Evolutionary conservation across 2,329 filamentous ascomycete species (phyloP).

Genomic region (Stemphylium lycopersici): DNA sequence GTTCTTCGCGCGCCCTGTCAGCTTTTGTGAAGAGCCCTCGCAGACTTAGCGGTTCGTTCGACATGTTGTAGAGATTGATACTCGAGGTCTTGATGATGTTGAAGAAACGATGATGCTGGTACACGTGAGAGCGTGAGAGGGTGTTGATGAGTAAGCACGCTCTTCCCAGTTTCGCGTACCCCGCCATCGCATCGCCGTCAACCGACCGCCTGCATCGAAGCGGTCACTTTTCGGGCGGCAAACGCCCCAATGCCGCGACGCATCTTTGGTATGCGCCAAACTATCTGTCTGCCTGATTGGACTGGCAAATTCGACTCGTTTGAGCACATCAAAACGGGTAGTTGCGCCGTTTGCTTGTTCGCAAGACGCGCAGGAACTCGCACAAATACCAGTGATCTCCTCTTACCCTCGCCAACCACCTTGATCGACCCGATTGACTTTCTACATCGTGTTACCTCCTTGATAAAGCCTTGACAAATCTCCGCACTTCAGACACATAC

Average conservation of each 20-base stretch:
- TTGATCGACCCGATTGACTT: neutral
- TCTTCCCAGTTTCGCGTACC: constrained; percentile 20
- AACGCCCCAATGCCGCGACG: neutral
- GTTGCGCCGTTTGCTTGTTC: constrained; percentile 25
- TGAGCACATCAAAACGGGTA: constrained; percentile 6
- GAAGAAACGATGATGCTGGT: constrained; percentile 5
- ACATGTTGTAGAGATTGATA: constrained; percentile 19
- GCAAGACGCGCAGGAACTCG: constrained; percentile 6
- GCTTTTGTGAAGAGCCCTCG: constrained; percentile 61
- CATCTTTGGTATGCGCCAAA: neutral
- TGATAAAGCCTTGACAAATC: neutral
- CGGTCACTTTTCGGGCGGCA: neutral
- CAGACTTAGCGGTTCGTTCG: constrained; percentile 61
- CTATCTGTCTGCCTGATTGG: neutral
- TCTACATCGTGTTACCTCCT: neutral
- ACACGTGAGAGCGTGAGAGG: constrained; percentile 35
- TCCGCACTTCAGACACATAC: neutral
- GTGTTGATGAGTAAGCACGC: constrained; percentile 28
- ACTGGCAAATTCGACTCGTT: neutral
- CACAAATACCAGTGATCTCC: constrained; percentile 16
- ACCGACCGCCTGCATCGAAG: constrained; percentile 7
- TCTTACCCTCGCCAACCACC: constrained; percentile 8
- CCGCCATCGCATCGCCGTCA: constrained; percentile 18
- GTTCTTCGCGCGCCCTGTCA: constrained; percentile 59
- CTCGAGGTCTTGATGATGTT: constrained; percentile 1